Percentiles rank a stretch among this genome's conserved stretches.
These are phyloP conservation scores for Zasmidium citrigriseum DNA, from an alignment of 2,329 filamentous ascomycete genomes.

Conservation along the genomic window DNA sequence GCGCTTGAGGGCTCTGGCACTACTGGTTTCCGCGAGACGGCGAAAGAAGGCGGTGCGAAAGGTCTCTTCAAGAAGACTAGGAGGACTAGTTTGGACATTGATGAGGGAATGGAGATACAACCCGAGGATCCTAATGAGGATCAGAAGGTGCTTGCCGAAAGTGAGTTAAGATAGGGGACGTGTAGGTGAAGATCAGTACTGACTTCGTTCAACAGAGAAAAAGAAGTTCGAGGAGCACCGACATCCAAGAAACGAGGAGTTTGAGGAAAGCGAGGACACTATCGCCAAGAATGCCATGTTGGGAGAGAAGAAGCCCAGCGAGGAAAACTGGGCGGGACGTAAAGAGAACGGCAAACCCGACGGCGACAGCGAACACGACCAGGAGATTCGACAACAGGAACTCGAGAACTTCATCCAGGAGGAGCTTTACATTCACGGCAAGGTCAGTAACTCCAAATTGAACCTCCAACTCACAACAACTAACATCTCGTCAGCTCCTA, in stretches of 20 bases:
- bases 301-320: conserved; percentile 60
- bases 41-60: conserved; percentile 24
- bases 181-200: too few species aligned
- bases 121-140: conserved; percentile 20
- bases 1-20: conserved; percentile 23
- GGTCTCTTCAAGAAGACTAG: conserved; percentile 37
- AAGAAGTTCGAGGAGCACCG: conserved; percentile 23
- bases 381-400: conserved; percentile 67
- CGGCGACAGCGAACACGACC: conserved; percentile 26
- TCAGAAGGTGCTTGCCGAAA: conserved; percentile 1
- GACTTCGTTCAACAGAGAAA: conserved; percentile 28
- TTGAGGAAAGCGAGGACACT: conserved; percentile 45
- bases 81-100: conserved; percentile 25
- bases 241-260: conserved; percentile 29
- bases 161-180: too few species aligned
- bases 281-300: conserved; percentile 84
- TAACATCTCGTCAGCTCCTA: conserved; percentile 47
- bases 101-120: conserved; percentile 22
- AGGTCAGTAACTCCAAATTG: conserved; percentile 52
- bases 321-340: conserved; percentile 73
- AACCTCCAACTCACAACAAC: neutral
- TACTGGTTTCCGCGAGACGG: conserved; percentile 36
- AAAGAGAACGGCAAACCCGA: conserved; percentile 20
- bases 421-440: conserved; percentile 92
- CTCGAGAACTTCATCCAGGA: conserved; percentile 91